Base-by-base conservation (phyloP, 2,329 filamentous ascomycete genomes). In the Diaporthe amygdali region DNA sequence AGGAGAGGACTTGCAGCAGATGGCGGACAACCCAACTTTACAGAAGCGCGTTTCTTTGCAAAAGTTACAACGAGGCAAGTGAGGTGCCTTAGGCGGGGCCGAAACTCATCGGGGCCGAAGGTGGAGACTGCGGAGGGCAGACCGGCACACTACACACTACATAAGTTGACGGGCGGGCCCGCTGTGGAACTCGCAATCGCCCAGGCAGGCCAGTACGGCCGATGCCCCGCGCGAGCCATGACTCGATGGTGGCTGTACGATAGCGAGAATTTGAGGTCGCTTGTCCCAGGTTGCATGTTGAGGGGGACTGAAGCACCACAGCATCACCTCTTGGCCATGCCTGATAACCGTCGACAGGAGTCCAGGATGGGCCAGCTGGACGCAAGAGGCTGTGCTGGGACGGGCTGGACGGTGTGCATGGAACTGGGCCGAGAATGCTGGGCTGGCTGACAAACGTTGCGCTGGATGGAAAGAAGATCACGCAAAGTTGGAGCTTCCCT, bases 111-210 rank as follows among this genome's bases (percentile, higher is more conserved):
- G 44, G 59, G 59, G 44, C 59, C 59, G 59, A 37, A 64, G 8
- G 44, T 64, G 59, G 59, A 64, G 59, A 64, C 59, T 49, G 30
- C 44, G 59, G 27, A 47, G 59, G 59, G 44, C 44, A 37, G 59
- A 22, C 59, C 2, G 55, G 30, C 34, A 27, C 20, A 14, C 39
- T 3, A 25, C 37, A 12, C 30, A 49, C 17, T 47, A 34, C 20
- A 39, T 46, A 17, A 14, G n/a, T 15, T 17, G 27, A n/a, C 59
- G 59, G 59, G 59, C 41, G 59, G 59, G 41, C 59, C 59, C 41
- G 41, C 17, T 63, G 59, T 63, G 59, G 59, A 30, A 47, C 41
- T 34, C 14, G n/a, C n/a, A n/a, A n/a, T n/a, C n/a, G n/a, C n/a
- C n/a, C n/a, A n/a, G n/a, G n/a, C n/a, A n/a, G 59, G 59, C 59